phyloP scores from a whole-genome alignment of 2,329 filamentous ascomycete genomes.

The Nothophoma quercina region DNA sequence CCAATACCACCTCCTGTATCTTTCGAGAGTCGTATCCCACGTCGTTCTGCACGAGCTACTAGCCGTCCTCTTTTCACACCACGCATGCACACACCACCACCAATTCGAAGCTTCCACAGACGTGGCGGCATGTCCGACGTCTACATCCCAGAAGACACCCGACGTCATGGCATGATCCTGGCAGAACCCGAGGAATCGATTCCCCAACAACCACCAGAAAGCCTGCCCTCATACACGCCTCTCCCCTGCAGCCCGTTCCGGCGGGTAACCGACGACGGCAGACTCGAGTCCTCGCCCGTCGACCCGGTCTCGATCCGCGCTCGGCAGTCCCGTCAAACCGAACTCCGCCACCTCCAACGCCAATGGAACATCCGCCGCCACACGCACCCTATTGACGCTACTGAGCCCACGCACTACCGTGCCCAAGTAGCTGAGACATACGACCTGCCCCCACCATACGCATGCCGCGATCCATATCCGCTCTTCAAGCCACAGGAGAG shows the following conservation, averaged over 20 bases:
- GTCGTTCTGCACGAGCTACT: background rate
- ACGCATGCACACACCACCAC: background rate
- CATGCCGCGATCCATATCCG: background rate
- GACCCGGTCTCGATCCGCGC: background rate
- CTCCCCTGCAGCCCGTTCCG: background rate
- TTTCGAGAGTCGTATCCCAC: too few relatives aligned
- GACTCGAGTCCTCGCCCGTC: background rate
- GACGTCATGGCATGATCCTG: slow-evolving; percentile 9
- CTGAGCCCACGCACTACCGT: slow-evolving; percentile 4
- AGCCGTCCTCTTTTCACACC: background rate
- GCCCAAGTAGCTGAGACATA: background rate
- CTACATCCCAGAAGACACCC: background rate
- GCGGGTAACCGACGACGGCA: background rate
- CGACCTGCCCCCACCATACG: slow-evolving; percentile 6
- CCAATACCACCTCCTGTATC: background rate
- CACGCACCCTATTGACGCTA: background rate
- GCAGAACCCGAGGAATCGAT: background rate
- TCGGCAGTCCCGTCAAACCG: background rate
- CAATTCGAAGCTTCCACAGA: background rate
- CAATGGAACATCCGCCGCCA: background rate
- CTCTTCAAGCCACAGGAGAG: background rate
- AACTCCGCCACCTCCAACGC: background rate
- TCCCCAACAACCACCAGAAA: background rate
- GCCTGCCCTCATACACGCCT: background rate
- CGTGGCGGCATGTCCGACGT: background rate